A percentile compares a stretch with the other conserved stretches of the same genome.
Conservation (phyloP, 805 yeast genomes). For the Candida nemodendra region DNA sequence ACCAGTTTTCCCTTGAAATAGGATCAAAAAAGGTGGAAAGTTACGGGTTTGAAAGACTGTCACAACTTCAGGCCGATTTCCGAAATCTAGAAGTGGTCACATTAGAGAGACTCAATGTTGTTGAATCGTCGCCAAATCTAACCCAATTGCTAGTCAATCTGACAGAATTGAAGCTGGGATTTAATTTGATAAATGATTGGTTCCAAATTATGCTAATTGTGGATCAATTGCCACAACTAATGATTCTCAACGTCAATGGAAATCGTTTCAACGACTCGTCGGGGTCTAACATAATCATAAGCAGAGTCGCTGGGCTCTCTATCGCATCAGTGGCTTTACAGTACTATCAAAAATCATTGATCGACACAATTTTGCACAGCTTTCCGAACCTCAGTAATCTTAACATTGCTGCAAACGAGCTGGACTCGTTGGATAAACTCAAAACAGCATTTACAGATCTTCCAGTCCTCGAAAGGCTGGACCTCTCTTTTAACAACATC, state of each 20-base stretch:
- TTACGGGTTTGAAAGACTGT: conserved; percentile 62
- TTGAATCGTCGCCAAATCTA: conserved; percentile 10
- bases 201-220: conserved; percentile 39
- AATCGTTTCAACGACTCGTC: conserved; percentile 38
- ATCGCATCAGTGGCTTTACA: conserved; percentile 18
- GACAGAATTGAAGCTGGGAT: conserved; percentile 54
- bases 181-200: conserved; percentile 50
- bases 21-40: conserved; percentile 61
- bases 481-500: conserved; percentile 43
- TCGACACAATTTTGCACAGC: conserved; percentile 2
- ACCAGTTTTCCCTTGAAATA: conserved; percentile 36
- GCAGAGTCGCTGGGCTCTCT: conserved; percentile 17
- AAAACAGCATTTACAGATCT: conserved; percentile 7
- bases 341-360: background rate
- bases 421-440: conserved; percentile 18
- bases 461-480: conserved; percentile 7
- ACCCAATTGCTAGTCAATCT: conserved; percentile 23
- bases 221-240: conserved; percentile 36
- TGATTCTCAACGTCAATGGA: conserved; percentile 51
- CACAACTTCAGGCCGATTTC: conserved; percentile 47
- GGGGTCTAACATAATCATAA: conserved; percentile 1
- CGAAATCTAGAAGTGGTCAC: conserved; percentile 46
- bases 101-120: conserved; percentile 44
- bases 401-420: conserved; percentile 30
- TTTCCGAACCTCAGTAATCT: conserved; percentile 26